Conservation (phyloP, 2,329 filamentous ascomycete genomes). For the Sporothrix curviconia region DNA sequence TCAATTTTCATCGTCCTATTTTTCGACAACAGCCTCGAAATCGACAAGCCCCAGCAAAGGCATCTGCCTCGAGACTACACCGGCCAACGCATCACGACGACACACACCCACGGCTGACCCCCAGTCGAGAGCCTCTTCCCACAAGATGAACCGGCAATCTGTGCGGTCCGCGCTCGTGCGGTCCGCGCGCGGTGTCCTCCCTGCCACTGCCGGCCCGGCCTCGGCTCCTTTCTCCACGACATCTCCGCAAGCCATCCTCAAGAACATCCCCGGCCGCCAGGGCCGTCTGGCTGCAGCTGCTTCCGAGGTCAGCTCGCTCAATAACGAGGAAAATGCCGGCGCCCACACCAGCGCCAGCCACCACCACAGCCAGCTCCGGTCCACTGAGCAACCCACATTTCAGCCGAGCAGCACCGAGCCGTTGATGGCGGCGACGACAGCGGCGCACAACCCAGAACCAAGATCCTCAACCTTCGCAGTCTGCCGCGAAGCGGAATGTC, state of each 20-base stretch:
- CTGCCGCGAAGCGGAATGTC: slow-evolving; percentile 14
- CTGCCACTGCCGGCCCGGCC: neutral
- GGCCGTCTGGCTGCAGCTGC: slow-evolving; percentile 22
- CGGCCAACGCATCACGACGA: neutral
- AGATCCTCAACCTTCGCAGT: slow-evolving; percentile 27
- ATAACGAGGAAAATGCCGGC: neutral
- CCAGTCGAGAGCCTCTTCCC: neutral
- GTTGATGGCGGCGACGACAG: neutral
- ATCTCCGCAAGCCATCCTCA: slow-evolving; percentile 17
- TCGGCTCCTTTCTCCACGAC: neutral
- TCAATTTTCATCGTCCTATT: slow-evolving; percentile 12
- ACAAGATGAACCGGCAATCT: slow-evolving; percentile 18
- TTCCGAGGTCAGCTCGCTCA: slow-evolving; percentile 20
- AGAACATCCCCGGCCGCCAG: slow-evolving; percentile 14
- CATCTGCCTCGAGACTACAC: neutral
- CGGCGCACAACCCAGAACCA: too few species aligned
- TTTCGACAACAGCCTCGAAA: neutral
- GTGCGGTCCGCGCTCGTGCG: slow-evolving; percentile 17
- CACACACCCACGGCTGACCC: neutral
- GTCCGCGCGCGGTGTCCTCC: neutral
- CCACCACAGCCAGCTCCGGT: neutral
- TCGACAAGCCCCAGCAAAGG: neutral
- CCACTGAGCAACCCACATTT: neutral
- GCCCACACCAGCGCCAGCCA: slow-evolving; percentile 8
- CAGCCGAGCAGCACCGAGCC: neutral